Base-by-base conservation (phyloP, 192 early-diverging fungal species). In the Paraglomus brasilianum region DNA sequence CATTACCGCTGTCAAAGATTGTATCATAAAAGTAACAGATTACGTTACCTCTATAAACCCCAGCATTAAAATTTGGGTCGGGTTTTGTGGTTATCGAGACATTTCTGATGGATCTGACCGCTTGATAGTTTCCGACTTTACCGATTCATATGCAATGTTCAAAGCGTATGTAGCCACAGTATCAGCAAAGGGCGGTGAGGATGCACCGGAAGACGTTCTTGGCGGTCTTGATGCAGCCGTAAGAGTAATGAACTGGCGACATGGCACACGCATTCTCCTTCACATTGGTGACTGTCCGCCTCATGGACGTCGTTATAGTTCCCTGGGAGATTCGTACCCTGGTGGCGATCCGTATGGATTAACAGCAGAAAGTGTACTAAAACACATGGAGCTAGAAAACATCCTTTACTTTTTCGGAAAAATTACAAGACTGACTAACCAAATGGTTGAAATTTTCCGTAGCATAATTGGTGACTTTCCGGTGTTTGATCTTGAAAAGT, bases 51-150 rank as follows among this genome's bases (percentile, higher is more conserved):
- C 17, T 51, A 66, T 49, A 17, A 66, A 66, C 13, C 48, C 64
- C 8, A 17, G 48, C 24, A 50, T 66, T 41, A 66, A 66, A 66
- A 47, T 71, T 17, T n/a, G 46, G 0, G 39, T 63, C n/a, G 70
- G 58, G 1, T 71, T 71, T 22, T 52, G 47, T 52, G 70, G 69
- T 2, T 71, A 71, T 21, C 58, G 69, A 17, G 69, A 71, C 30
- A 5, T 11, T 41, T 46, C 0, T 21, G 68, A 69, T 47, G 53
- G 21, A 0, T 5, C 38, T 4, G 9, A 46, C n/a, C 53, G 40
- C 0, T 6, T 69, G 8, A 39, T 44, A 42, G n/a, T 61, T 24
- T 58, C 44, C 10, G 30, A 69, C 1, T 69, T 69, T n/a, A 45
- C 52, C 1, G 42, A 69, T 13, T 43, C 42, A 4, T 58, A 55